Evolutionary conservation across 2,329 filamentous ascomycete genomes (phyloP), one percentile per base, ranked within the genome.

Genomic region (Neocucurbitaria cava): DNA sequence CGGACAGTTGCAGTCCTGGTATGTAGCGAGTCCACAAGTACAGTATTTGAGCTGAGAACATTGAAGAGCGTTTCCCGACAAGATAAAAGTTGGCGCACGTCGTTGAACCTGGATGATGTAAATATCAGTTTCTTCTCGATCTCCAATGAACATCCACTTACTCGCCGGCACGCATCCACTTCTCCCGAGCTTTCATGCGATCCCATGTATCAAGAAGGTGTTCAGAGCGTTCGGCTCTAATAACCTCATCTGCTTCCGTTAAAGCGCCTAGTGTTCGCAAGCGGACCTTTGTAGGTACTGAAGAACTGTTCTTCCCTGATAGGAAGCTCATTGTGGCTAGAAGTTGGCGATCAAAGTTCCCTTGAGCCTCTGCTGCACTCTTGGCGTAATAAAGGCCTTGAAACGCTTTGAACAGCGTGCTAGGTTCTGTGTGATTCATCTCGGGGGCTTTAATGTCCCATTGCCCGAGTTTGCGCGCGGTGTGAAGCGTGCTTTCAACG

Each of bases 381-480:
- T 82, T 79, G 2, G 88, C 87, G 59, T 87, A 87, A 67, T 91
- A 85, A 56, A 97, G 82, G 20, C 87, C 86, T 71, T 96, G 92
- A 54, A 96, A 92, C 0, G 87, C 87, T 65, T 88, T 89, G 77
- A 96, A 97, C 0, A 94, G 79, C 1, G 86, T 88, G 3, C 89
- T 87, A 1, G 88, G 82, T 50, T 89, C 85, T 26, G 85, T 88
- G 11, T 83, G 79, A 44, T 83, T 85, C 2, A 82, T 78, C 7
- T 82, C 79, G 0, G 92, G 90, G 0, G 88, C 87, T 13, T 91
- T 90, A 18, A 98, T 82, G 70, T 97, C 93, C 95, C 95, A 99
- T 67, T 94, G 89, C 63, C 95, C 92, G 15, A 98, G 81, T 61
- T 89, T 89, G 55, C 91, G 85, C 18, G 93, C 92, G 5, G 91